Percentiles rank a stretch among this genome's conserved stretches.
Evolutionary conservation across 164 flowering plant genomes (phyloP).

Genomic region (Umbellularia californica): DNA sequence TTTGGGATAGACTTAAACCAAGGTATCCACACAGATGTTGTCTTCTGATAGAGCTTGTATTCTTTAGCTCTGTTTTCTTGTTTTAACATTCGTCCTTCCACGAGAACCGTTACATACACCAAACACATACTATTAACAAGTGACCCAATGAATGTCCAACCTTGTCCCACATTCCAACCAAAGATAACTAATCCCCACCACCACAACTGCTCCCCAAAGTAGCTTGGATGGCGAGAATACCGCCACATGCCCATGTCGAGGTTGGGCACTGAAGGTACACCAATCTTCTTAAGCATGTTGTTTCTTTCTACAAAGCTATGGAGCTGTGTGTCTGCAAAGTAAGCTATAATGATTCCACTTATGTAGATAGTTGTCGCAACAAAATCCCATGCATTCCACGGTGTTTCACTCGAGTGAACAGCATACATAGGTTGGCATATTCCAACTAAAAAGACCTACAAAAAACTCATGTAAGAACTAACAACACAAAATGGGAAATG

Average conservation of each 20-base stretch:
- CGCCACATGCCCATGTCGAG: conserved; percentile 79
- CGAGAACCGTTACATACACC: conserved; percentile 78
- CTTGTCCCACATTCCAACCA: conserved; percentile 71
- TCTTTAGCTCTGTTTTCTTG: conserved; percentile 68
- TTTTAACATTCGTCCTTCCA: conserved; percentile 73
- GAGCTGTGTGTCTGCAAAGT: conserved; percentile 82
- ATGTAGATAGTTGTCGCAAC: conserved; percentile 46
- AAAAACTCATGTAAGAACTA: not conserved
- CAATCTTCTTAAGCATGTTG: conserved; percentile 39
- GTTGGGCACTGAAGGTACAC: conserved; percentile 39
- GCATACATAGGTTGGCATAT: conserved; percentile 70
- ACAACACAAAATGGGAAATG: not conserved
- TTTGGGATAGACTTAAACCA: conserved; percentile 67
- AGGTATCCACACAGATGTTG: conserved; percentile 92
- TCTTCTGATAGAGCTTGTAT: conserved; percentile 67
- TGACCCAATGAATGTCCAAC: conserved; percentile 77
- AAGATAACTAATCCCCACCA: conserved; percentile 93
- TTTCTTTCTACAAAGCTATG: conserved; percentile 58
- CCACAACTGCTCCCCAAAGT: conserved; percentile 97
- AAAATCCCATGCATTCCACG: conserved; percentile 65
- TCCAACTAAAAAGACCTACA: conserved; percentile 76
- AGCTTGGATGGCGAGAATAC: conserved; percentile 88
- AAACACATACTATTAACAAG: conserved; percentile 64
- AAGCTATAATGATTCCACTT: conserved; percentile 58
- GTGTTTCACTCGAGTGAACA: conserved; percentile 53